A percentile compares a stretch with the other conserved stretches of the same genome.
phyloP scores from a whole-genome alignment of 1,139 yeast genomes.

The Wickerhamomyces sp. region DNA sequence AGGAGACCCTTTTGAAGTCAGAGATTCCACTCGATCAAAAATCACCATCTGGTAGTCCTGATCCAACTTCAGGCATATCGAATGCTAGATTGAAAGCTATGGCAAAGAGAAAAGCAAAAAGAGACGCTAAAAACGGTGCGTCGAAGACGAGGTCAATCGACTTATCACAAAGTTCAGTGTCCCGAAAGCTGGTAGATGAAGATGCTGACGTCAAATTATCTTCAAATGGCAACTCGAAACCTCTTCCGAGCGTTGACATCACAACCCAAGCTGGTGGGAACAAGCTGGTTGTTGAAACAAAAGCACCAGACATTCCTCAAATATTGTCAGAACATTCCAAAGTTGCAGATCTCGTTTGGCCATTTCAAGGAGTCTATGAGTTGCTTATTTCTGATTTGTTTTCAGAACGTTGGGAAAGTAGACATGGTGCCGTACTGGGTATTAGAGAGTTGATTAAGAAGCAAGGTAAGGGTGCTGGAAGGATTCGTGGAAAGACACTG shows the following conservation, averaged over 20 bases:
- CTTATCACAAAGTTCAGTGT: conserved; percentile 71
- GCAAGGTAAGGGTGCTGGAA: conserved; percentile 86
- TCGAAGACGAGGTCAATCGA: conserved; percentile 59
- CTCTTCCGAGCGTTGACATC: conserved; percentile 41
- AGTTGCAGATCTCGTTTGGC: conserved; percentile 84
- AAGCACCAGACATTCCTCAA: conserved; percentile 63
- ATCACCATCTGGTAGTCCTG: conserved; percentile 13
- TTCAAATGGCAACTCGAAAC: conserved; percentile 6
- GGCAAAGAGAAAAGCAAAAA: conserved; percentile 89
- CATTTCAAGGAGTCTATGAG: conserved; percentile 95
- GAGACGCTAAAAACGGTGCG: conserved; percentile 59
- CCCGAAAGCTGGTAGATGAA: conserved; percentile 37
- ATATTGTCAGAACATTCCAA: conserved; percentile 70
- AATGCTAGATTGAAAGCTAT: conserved; percentile 88
- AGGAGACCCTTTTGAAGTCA: conserved; percentile 8
- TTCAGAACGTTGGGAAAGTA: conserved; percentile 86
- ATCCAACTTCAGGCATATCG: conserved; percentile 21
- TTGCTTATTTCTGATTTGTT: conserved; percentile 73
- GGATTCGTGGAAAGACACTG: conserved; percentile 58
- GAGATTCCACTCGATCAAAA: conserved; percentile 8
- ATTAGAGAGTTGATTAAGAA: conserved; percentile 78
- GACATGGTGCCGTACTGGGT: conserved; percentile 96
- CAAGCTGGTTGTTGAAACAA: conserved; percentile 79
- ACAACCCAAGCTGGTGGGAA: conserved; percentile 80
- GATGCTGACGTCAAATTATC: conserved; percentile 4